phyloP scores from a whole-genome alignment of 2,329 filamentous ascomycete species.

The Talaromyces pinophilus region DNA sequence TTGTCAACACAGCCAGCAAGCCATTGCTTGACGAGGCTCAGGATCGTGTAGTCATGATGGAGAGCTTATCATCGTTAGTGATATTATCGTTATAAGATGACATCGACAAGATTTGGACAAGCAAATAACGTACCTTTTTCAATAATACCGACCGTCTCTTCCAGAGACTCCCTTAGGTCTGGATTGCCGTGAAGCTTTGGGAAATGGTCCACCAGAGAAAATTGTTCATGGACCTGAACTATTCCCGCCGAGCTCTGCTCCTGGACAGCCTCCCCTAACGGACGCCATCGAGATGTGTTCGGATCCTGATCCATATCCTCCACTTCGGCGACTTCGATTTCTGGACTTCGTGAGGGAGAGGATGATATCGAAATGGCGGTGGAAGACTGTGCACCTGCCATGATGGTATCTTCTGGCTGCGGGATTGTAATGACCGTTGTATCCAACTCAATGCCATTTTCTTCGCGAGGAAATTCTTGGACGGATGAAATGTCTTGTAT shows the following conservation, averaged over 20 bases:
- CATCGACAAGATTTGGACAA: background rate
- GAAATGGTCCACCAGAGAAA: constrained; percentile 40
- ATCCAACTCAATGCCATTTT: constrained; percentile 22
- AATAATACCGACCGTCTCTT: constrained; percentile 36
- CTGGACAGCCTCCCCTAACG: constrained; percentile 38
- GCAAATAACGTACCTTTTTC: constrained; percentile 38
- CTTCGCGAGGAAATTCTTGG: constrained; percentile 24
- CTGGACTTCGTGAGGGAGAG: constrained; percentile 47
- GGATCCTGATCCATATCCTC: constrained; percentile 54
- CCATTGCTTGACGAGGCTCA: constrained; percentile 46
- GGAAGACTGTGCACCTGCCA: constrained; percentile 29
- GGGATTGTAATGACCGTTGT: constrained; percentile 22
- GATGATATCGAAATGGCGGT: constrained; percentile 46
- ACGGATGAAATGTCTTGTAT: constrained; percentile 2
- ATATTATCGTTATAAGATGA: background rate
- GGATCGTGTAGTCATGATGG: constrained; percentile 33
- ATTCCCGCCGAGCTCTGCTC: constrained; percentile 34
- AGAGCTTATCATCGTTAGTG: constrained; percentile 30
- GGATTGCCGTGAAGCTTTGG: constrained; percentile 36
- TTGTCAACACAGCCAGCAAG: constrained; percentile 40
- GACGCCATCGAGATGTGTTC: constrained; percentile 47
- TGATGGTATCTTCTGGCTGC: constrained; percentile 23
- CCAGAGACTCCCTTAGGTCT: constrained; percentile 37
- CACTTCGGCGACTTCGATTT: constrained; percentile 52
- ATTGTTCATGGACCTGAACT: constrained; percentile 38